Evolutionary conservation across 1,284 basidiomycete species (phyloP).

Genomic region (Ganoderma lingzhi): DNA sequence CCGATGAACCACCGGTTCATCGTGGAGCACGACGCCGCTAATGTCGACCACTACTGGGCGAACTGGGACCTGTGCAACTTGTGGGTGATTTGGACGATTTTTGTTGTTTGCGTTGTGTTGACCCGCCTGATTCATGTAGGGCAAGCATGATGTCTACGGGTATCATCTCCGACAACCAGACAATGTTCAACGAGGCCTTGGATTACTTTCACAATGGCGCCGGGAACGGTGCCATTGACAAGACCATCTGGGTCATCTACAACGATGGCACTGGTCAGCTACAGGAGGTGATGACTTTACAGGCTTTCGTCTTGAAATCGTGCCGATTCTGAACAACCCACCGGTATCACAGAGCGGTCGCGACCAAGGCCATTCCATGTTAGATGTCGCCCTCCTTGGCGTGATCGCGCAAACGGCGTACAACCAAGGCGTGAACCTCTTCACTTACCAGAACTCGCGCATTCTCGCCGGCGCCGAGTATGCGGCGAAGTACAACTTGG

Average conservation of each 20-base stretch:
- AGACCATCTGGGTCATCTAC: constrained; percentile 15
- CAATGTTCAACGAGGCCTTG: constrained; percentile 17
- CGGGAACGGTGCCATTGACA: constrained; percentile 18
- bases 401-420: constrained; percentile 18
- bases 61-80: constrained; percentile 22
- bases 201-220: constrained; percentile 16
- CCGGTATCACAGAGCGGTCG: constrained; percentile 4
- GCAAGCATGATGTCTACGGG: constrained; percentile 16
- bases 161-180: constrained; percentile 18
- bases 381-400: constrained; percentile 17
- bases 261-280: constrained; percentile 17
- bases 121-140: background rate
- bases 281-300: constrained; percentile 9
- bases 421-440: constrained; percentile 11
- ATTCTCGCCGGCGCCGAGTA: constrained; percentile 20
- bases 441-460: constrained; percentile 14
- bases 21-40: constrained; percentile 15
- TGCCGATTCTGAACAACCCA: background rate
- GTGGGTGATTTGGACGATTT: constrained; percentile 2
- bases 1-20: constrained; percentile 20
- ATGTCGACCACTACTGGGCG: constrained; percentile 20
- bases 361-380: constrained; percentile 18
- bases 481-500: constrained; percentile 21
- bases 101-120: background rate
- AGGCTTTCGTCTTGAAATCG: too few species aligned